Evolutionary conservation across 192 early-diverging fungal species (phyloP), one percentile per base, ranked within the genome.

Genomic region (Coemansia pectinata): DNA sequence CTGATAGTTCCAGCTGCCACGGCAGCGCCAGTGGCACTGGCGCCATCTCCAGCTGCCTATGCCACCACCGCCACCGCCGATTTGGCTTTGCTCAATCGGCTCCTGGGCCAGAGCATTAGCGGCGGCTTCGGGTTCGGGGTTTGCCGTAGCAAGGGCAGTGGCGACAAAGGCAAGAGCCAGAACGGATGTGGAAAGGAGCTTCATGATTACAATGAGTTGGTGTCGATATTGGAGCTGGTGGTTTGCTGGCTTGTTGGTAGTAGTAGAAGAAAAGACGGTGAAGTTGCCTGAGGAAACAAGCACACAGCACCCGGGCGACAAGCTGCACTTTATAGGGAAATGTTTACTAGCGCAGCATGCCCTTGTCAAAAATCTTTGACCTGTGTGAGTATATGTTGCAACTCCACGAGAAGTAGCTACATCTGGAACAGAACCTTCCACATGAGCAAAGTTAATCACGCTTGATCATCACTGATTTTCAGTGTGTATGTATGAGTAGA

Each of bases 1-100:
- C 21, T 25, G 44, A 42, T 50, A 69, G 67, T 69, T 50, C 67
- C 67, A 62, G 44, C 14, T 17, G 17, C 40, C 11, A 11, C 29
- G 19, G 44, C 67, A 62, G 9, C 36, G 58, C 40, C 44, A 23
- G 39, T 61, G 3, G 67, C 42, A 38, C 31, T 21, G 8, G 21
- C 31, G 63, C 62, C 42, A 47, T 17, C 2, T 44, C 62, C 62
- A 45, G 62, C 7, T 11, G 4, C 55, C 55, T 4, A 31, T 31
- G 2, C 14, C 17, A 15, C 31, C 55, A 12, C 52, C 50, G n/a
- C 45, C 48, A 7, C 48, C 52, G 11, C 25, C 52, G n/a, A n/a
- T n/a, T n/a, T n/a, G n/a, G n/a, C n/a, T n/a, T n/a, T n/a, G n/a
- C n/a, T n/a, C n/a, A n/a, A n/a, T n/a, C n/a, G n/a, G n/a, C n/a